These are phyloP conservation scores for Acanthamoeba culbertsoni DNA, from an alignment of 208 protist genomes.

Conservation along the genomic window DNA sequence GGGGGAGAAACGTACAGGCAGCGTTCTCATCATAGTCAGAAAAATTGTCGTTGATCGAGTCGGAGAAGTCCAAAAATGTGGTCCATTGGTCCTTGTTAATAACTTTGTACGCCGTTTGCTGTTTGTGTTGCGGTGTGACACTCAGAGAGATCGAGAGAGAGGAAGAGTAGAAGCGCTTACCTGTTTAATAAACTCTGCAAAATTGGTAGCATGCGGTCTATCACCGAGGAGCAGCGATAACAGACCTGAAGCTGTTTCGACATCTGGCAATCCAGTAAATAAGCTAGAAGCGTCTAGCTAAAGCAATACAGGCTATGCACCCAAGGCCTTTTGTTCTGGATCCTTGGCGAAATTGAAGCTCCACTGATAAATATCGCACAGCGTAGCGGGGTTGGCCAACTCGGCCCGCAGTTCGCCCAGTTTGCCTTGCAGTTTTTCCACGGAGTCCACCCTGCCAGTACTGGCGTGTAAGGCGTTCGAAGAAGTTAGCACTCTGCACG, in stretches of 20 bases:
- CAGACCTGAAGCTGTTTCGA: constrained; percentile 8
- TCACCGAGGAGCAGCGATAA: constrained; percentile 28
- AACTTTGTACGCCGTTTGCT: constrained; percentile 46
- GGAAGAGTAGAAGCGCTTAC: neutral
- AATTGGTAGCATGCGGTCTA: constrained; percentile 17
- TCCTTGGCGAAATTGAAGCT: constrained; percentile 59
- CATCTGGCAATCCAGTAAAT: no score
- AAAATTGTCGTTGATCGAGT: constrained; percentile 57
- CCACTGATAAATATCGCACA: constrained; percentile 59
- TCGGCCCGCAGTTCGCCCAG: neutral
- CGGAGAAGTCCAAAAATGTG: constrained; percentile 70
- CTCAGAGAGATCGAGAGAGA: neutral
- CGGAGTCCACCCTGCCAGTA: neutral
- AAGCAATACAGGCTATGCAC: neutral
- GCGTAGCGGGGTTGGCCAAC: neutral
- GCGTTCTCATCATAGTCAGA: constrained; percentile 58
- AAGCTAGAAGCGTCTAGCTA: neutral
- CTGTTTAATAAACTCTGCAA: constrained; percentile 27
- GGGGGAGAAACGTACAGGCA: constrained; percentile 45
- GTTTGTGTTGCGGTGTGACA: neutral
- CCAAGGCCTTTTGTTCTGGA: constrained; percentile 1
- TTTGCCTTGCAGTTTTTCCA: neutral
- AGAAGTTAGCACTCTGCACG: no score
- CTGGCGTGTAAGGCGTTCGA: no score
- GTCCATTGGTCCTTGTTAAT: constrained; percentile 70